Conservation (phyloP, 139 green algal genomes). For the Chlorokybus atmophyticus region DNA sequence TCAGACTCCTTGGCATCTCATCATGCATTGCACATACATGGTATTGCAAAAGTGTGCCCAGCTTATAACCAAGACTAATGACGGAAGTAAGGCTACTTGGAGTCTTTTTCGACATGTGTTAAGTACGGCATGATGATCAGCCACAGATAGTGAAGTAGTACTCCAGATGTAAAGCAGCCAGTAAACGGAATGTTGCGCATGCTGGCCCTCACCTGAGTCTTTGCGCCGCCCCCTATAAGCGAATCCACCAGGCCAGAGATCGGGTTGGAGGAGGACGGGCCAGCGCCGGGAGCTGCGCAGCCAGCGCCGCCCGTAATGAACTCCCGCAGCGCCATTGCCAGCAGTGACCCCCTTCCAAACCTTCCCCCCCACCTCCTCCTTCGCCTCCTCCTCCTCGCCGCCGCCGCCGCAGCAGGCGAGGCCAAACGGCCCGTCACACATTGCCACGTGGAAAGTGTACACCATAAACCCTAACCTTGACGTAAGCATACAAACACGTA, state of each 20-base stretch:
- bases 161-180: neutral
- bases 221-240: slow-evolving; percentile 6
- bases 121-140: neutral
- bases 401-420: too few relatives aligned
- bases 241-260: slow-evolving; percentile 14
- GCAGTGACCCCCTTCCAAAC: too few relatives aligned
- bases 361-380: too few relatives aligned
- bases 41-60: neutral
- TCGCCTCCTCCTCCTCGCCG: too few relatives aligned
- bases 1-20: neutral
- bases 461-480: too few relatives aligned
- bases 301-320: slow-evolving; percentile 19
- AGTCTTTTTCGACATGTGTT: neutral
- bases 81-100: neutral
- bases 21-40: neutral
- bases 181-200: neutral
- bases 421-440: too few relatives aligned
- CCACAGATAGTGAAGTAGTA: neutral
- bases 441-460: too few relatives aligned
- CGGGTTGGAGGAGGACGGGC: slow-evolving; percentile 10
- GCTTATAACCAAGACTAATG: neutral
- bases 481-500: too few relatives aligned
- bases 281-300: slow-evolving; percentile 11
- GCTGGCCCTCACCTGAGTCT: slow-evolving; percentile 28
- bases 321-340: slow-evolving; percentile 27